Evolutionary conservation across 2,329 filamentous ascomycete species (phyloP).

Genomic region (Aspergillus tubingensis): DNA sequence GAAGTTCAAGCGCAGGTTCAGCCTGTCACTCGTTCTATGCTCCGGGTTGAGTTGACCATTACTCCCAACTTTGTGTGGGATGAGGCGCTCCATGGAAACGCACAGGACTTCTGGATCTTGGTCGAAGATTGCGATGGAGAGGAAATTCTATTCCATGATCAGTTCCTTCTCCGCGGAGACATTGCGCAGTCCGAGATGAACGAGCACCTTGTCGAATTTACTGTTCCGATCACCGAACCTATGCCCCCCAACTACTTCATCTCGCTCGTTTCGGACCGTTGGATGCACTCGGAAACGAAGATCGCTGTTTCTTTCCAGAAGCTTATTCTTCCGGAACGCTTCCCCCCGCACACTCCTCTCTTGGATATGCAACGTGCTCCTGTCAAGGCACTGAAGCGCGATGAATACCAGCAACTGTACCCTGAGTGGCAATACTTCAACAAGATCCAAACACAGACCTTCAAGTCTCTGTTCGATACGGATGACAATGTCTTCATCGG

Average conservation of each 20-base stretch:
- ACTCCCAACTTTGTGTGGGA: conserved; percentile 97
- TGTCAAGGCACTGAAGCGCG: conserved; percentile 81
- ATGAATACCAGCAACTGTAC: conserved; percentile 80
- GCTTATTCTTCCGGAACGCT: conserved; percentile 89
- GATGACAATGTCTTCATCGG: conserved; percentile 94
- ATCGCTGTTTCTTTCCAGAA: conserved; percentile 94
- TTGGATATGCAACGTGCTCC: conserved; percentile 90
- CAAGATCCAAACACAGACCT: conserved; percentile 95
- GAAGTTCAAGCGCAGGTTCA: conserved; percentile 93
- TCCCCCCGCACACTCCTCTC: conserved; percentile 88
- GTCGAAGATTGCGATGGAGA: conserved; percentile 98
- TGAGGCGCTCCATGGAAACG: conserved; percentile 78
- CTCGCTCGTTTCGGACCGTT: conserved; percentile 88
- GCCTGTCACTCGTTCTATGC: conserved; percentile 89
- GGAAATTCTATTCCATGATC: conserved; percentile 91
- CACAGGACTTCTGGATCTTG: conserved; percentile 95
- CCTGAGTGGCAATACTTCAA: conserved; percentile 87
- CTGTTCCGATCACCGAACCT: conserved; percentile 92
- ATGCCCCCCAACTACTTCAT: conserved; percentile 99
- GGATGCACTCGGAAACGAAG: conserved; percentile 97
- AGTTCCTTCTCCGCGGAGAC: conserved; percentile 86
- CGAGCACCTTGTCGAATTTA: conserved; percentile 94
- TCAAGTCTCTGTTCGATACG: conserved; percentile 86
- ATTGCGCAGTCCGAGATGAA: conserved; percentile 84
- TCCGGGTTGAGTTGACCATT: conserved; percentile 85